Evolutionary conservation across 345 rosid genomes (phyloP), one percentile per base, ranked within the genome.

Genomic region (Brassica carinata): DNA sequence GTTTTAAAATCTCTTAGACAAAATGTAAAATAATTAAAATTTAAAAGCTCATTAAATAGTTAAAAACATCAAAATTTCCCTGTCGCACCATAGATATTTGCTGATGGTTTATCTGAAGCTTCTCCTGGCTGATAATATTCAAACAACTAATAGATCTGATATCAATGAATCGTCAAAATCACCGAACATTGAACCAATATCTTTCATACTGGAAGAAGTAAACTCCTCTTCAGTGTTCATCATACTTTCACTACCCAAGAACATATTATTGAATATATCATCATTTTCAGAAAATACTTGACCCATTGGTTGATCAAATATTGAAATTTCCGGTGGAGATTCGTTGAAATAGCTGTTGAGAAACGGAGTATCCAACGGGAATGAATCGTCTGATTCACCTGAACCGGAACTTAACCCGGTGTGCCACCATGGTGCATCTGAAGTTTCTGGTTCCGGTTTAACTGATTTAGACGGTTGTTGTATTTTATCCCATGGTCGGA

Each of bases 161-260:
- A 84, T 79, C 76, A 92, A 87, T 70, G 90, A 84, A 75, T 94
- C 98, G 30, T 90, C 96, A 70, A 94, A 80, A 69, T 94, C 97
- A 83, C 87, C 85, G 64, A 90, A 94, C 72, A 87, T 62, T 2
- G 83, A 62, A 4, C 81, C 83, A 40, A 86, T 78, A 15, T 90
- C 92, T 75, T 86, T 83, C 23, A 83, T 77, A 7, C 78, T 43
- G 1, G 84, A 74, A 10, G 68, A 61, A 38, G 43, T 15, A 19
- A 83, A 84, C 18, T 77, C 83, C 38, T 84, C 73, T 18, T 14
- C 80, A 76, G 27, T 90, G 88, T 75, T 86, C 83, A 61, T 61
- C 65, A 30, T 78, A 78, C 7, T 69, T 10, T 64, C 78, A 26
- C 15, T 27, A 30, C 85, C 88, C 29, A 84, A 71, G 29, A 87